Evolutionary conservation across 164 flowering plant genomes (phyloP).

Genomic region (Sedum album): DNA sequence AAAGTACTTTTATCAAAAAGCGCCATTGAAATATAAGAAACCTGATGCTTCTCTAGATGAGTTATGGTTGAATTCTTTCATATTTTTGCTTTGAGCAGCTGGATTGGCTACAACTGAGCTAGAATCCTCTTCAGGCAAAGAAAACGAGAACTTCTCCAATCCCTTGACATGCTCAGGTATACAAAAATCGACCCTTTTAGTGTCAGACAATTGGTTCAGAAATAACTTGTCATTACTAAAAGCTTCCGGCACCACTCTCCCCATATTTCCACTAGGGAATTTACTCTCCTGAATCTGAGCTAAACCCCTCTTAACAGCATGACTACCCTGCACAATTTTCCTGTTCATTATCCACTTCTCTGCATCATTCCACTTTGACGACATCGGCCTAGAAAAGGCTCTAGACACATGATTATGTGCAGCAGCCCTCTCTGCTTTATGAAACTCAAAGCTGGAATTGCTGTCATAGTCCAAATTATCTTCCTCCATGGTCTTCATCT

Average conservation of each 20-base stretch:
- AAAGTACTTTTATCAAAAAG: background rate
- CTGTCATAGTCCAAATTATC: slow-evolving; percentile 84
- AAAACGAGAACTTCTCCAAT: slow-evolving; percentile 45
- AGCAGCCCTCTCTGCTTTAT: slow-evolving; percentile 53
- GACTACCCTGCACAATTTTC: slow-evolving; percentile 30
- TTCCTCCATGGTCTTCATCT: slow-evolving; percentile 46
- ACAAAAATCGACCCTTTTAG: slow-evolving; percentile 41
- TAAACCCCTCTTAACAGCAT: slow-evolving; percentile 28
- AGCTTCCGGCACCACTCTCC: slow-evolving; percentile 51
- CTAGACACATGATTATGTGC: slow-evolving; percentile 29
- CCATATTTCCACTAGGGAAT: slow-evolving; percentile 22
- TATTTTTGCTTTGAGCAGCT: slow-evolving; percentile 34
- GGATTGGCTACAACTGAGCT: slow-evolving; percentile 21
- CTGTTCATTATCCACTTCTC: slow-evolving; percentile 83
- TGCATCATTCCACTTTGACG: slow-evolving; percentile 95
- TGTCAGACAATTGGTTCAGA: slow-evolving; percentile 18
- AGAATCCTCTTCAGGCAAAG: slow-evolving; percentile 19
- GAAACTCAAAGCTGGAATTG: slow-evolving; percentile 93
- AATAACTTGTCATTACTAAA: slow-evolving; percentile 28
- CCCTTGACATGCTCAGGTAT: slow-evolving; percentile 32
- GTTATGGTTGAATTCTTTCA: slow-evolving; percentile 32
- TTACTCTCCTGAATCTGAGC: slow-evolving; percentile 36
- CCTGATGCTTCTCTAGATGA: slow-evolving; percentile 34
- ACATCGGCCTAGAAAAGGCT: slow-evolving; percentile 47
- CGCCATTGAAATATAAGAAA: slow-evolving; percentile 20